Evolutionary conservation across 257 asterid species (phyloP), one percentile per base, ranked within the genome.

Genomic region (Nicotiana tomentosiformis): DNA sequence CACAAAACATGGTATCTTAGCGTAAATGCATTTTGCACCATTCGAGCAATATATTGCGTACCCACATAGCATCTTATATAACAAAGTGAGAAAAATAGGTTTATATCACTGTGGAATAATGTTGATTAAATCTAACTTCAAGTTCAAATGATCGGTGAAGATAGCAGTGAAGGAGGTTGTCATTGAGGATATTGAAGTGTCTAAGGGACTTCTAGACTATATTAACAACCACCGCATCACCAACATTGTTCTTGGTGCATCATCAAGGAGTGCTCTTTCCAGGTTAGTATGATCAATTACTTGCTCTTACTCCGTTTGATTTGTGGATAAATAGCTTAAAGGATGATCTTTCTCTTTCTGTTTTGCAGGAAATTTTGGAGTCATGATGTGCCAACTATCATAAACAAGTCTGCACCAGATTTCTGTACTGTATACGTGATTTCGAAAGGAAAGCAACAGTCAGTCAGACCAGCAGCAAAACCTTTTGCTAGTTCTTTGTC

Each of bases 391-490:
- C 91, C 98, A 77, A 89, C 97, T 51, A 35, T 88, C 78, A 83
- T 93, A 72, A 92, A 90, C 90, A 95, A 90, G 87, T 84, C 87
- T 12, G 98, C 97, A 23, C 98, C 97, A 0, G 95, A 91, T 43
- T 93, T 87, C 76, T 93, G 97, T 81, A 91, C 98, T 0, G 93
- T 93, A 10, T 91, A 92, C 74, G 94, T 94, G 14, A 90, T 94
- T 58, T 55, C 91, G 3, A 91, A 87, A 64, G 97, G 93, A 70
- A 92, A 90, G 84, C 72, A 87, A 84, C 91, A 85, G 77, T 93
- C 94, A 3, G 83, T 88, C 49, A 88, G 98, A 7, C 93, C 93
- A 29, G 94, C 97, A 67, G 89, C 87, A 69, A 81, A 84, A 32
- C 84, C 84, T 49, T 26, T 60, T 3, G 61, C 86, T 12, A 82